Evolutionary conservation across 2,329 filamentous ascomycete species (phyloP).

Genomic region (Elsinoe fawcettii): DNA sequence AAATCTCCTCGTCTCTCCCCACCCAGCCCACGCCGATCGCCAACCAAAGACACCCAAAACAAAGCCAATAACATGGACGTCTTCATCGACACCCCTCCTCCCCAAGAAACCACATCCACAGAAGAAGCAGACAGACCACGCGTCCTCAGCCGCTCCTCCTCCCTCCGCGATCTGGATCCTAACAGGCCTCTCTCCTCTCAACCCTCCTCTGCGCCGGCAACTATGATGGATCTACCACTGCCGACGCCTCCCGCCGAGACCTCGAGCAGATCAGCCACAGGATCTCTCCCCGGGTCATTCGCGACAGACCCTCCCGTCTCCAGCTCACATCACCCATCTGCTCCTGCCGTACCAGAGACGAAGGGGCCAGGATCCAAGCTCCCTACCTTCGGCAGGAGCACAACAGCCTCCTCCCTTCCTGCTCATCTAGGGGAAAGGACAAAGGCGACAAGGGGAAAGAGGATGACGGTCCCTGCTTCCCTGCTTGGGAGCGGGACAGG

Average conservation of each 20-base stretch:
- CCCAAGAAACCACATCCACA: slow-evolving; percentile 24
- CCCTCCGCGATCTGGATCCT: slow-evolving; percentile 31
- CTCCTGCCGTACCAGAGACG: too few species aligned
- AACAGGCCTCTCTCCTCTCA: slow-evolving; percentile 29
- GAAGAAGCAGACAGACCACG: slow-evolving; percentile 21
- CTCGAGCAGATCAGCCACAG: not conserved
- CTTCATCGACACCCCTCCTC: slow-evolving; percentile 16
- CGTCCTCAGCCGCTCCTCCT: slow-evolving; percentile 26
- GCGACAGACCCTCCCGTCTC: too few species aligned
- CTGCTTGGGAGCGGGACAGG: not conserved
- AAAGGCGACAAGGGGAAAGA: not conserved
- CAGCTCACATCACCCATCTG: too few species aligned
- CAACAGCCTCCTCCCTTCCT: not conserved
- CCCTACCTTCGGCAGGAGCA: not conserved
- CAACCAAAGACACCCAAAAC: slow-evolving; percentile 28
- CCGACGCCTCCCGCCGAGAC: not conserved
- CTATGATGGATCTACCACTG: not conserved
- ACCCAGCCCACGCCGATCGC: slow-evolving; percentile 20
- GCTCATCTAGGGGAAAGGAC: not conserved
- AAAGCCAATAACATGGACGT: slow-evolving; percentile 19
- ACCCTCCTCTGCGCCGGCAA: slow-evolving; percentile 18
- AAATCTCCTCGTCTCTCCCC: slow-evolving; percentile 19
- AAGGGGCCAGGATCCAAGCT: not conserved
- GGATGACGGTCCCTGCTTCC: not conserved
- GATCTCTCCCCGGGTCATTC: not conserved